Percentiles rank a stretch among this genome's conserved stretches.
phyloP scores from a whole-genome alignment of 2,329 filamentous ascomycete genomes.

The Aspergillus tubingensis region DNA sequence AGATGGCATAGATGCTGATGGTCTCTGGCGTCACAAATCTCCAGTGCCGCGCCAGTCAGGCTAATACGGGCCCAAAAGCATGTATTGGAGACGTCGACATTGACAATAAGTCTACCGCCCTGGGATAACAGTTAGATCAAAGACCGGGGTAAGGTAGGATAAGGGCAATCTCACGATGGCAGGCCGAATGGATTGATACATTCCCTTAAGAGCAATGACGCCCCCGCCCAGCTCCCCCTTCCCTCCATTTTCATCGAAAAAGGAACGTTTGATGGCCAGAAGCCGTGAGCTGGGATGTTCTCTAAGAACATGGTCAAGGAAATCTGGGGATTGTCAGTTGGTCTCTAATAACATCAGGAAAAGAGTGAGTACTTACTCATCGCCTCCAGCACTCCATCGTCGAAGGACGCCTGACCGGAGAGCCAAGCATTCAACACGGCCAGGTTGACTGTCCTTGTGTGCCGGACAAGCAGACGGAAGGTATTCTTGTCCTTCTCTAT shows the following conservation, averaged over 20 bases:
- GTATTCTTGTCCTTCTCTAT: slow-evolving; percentile 44
- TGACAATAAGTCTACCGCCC: slow-evolving; percentile 71
- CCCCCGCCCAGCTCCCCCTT: slow-evolving; percentile 60
- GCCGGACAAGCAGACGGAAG: slow-evolving; percentile 64
- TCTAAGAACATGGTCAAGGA: slow-evolving; percentile 85
- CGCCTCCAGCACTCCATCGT: slow-evolving; percentile 71
- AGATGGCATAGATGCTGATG: slow-evolving; percentile 32
- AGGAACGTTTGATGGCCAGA: slow-evolving; percentile 75
- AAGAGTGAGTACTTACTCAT: slow-evolving; percentile 59
- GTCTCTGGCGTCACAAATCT: slow-evolving; percentile 35
- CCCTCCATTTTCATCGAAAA: slow-evolving; percentile 64
- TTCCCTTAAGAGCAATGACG: slow-evolving; percentile 81
- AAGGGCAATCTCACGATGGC: slow-evolving; percentile 55
- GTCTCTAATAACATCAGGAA: background rate
- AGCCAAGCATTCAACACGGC: slow-evolving; percentile 68
- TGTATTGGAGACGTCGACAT: slow-evolving; percentile 88
- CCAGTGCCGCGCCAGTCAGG: slow-evolving; percentile 38
- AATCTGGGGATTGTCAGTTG: slow-evolving; percentile 52
- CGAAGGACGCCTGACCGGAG: slow-evolving; percentile 59
- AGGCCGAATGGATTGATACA: slow-evolving; percentile 81
- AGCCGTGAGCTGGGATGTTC: slow-evolving; percentile 71
- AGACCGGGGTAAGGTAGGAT: slow-evolving; percentile 5
- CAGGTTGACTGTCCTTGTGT: slow-evolving; percentile 70
- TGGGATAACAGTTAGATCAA: slow-evolving; percentile 36
- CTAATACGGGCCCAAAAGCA: slow-evolving; percentile 72